A percentile compares a stretch with the other conserved stretches of the same genome.
Evolutionary conservation across 495 filamentous ascomycete species (phyloP).

Genomic region (Podospora comata): DNA sequence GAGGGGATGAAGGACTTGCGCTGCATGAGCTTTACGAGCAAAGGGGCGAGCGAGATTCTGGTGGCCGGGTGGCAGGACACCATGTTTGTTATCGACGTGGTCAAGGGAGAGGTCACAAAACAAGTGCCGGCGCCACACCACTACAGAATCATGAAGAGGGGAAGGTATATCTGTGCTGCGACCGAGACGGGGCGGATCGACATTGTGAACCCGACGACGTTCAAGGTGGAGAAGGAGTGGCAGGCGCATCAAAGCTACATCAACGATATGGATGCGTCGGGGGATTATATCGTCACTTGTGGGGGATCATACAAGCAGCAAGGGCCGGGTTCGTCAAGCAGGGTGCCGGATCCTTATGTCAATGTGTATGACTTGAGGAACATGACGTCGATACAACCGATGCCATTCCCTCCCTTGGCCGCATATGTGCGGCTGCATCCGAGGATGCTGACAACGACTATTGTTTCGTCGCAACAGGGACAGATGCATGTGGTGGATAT

Average conservation of each 20-base stretch:
- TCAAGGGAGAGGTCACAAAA: constrained; percentile 76
- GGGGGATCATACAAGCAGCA: constrained; percentile 74
- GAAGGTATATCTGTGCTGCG: constrained; percentile 86
- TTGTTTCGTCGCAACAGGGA: constrained; percentile 83
- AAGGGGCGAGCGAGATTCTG: constrained; percentile 73
- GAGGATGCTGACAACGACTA: constrained; percentile 84
- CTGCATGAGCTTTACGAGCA: constrained; percentile 92
- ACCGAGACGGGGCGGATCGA: constrained; percentile 80
- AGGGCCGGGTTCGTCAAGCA: constrained; percentile 45
- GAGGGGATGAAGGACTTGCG: constrained; percentile 75
- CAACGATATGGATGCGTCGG: constrained; percentile 92
- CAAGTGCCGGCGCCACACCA: constrained; percentile 67
- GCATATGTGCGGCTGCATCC: constrained; percentile 95
- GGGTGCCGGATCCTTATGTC: constrained; percentile 76
- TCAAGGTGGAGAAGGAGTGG: constrained; percentile 79
- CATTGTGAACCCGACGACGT: constrained; percentile 73
- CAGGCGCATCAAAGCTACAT: constrained; percentile 79
- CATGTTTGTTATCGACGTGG: constrained; percentile 88
- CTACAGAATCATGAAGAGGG: constrained; percentile 87
- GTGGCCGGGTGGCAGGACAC: constrained; percentile 79
- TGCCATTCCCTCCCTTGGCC: constrained; percentile 87
- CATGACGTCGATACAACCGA: constrained; percentile 75
- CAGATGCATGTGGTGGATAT: constrained; percentile 93
- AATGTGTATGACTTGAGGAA: constrained; percentile 94
- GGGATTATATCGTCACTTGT: constrained; percentile 89